These are phyloP conservation scores for Phoma sp. DNA, from an alignment of 2,329 filamentous ascomycete genomes.

Conservation along the genomic window DNA sequence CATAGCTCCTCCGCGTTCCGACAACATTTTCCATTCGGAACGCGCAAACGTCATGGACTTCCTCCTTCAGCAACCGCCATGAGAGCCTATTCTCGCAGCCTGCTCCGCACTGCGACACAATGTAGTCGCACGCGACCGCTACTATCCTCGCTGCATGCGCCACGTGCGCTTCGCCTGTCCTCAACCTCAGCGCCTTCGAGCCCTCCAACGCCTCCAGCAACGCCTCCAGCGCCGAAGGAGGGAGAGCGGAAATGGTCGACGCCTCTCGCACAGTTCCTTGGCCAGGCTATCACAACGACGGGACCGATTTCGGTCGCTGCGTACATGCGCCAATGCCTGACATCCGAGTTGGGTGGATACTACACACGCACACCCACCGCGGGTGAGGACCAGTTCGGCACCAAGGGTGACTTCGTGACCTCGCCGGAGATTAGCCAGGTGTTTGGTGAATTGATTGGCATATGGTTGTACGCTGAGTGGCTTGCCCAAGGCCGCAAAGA, in stretches of 20 bases:
- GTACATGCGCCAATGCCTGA: conserved; percentile 99
- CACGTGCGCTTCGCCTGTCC: conserved; percentile 48
- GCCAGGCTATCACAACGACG: conserved; percentile 84
- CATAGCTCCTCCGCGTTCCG: conserved; percentile 44
- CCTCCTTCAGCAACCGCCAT: conserved; percentile 34
- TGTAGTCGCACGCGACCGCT: conserved; percentile 20
- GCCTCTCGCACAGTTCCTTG: conserved; percentile 84
- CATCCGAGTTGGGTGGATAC: conserved; percentile 87
- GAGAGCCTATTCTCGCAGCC: conserved; percentile 37
- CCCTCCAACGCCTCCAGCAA: conserved; percentile 19
- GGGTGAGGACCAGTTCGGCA: conserved; percentile 86
- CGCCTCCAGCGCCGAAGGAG: conserved; percentile 19
- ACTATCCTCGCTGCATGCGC: conserved; percentile 11
- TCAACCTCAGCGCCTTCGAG: conserved; percentile 23
- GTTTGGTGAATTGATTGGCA: conserved; percentile 90
- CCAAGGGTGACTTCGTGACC: conserved; percentile 92
- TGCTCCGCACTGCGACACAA: conserved; percentile 32
- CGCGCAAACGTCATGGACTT: conserved; percentile 42
- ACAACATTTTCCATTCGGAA: conserved; percentile 33
- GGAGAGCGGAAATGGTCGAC: conserved; percentile 78
- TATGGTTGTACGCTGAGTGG: conserved; percentile 98
- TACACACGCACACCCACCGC: conserved; percentile 76
- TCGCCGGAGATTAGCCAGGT: conserved; percentile 97
- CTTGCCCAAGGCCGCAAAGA: conserved; percentile 79
- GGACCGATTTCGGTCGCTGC: conserved; percentile 90